Conservation (phyloP, 1,284 basidiomycete species). For the Inonotus hispidus region DNA sequence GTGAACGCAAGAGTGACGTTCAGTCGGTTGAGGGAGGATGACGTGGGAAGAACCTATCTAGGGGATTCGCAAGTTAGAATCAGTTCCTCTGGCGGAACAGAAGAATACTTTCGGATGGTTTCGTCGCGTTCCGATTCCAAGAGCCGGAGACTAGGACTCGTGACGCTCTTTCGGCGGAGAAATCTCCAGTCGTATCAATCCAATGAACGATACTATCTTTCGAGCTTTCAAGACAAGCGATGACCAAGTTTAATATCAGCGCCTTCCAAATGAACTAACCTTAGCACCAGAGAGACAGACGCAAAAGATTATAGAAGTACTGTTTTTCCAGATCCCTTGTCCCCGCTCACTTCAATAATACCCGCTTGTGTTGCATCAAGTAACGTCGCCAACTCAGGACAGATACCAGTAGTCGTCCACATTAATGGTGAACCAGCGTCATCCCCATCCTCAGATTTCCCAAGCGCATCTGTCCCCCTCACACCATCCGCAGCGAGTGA, state of each 20-base stretch:
- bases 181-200: constrained; percentile 68
- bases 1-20: constrained; percentile 55
- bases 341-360: constrained; percentile 63
- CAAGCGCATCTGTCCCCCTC: constrained; percentile 37
- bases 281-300: constrained; percentile 4
- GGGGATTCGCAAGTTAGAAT: not conserved
- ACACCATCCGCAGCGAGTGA: constrained; percentile 37
- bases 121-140: constrained; percentile 29
- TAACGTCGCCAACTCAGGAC: constrained; percentile 44
- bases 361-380: constrained; percentile 39
- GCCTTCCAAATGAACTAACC: constrained; percentile 33
- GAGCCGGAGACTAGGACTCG: not conserved
- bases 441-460: constrained; percentile 19
- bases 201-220: constrained; percentile 43
- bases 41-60: not conserved
- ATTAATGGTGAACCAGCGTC: not conserved
- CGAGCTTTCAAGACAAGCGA: constrained; percentile 42
- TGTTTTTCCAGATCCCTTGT: constrained; percentile 57
- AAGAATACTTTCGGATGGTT: constrained; percentile 20
- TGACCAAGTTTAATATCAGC: constrained; percentile 50
- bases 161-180: constrained; percentile 47
- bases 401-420: constrained; percentile 28
- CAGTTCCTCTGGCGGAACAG: not conserved
- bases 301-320: constrained; percentile 31
- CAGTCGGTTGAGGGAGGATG: constrained; percentile 34